These are phyloP conservation scores for Pseudonitzschia delicatissima DNA, from an alignment of 108 stramenopile genomes.

Conservation along the genomic window DNA sequence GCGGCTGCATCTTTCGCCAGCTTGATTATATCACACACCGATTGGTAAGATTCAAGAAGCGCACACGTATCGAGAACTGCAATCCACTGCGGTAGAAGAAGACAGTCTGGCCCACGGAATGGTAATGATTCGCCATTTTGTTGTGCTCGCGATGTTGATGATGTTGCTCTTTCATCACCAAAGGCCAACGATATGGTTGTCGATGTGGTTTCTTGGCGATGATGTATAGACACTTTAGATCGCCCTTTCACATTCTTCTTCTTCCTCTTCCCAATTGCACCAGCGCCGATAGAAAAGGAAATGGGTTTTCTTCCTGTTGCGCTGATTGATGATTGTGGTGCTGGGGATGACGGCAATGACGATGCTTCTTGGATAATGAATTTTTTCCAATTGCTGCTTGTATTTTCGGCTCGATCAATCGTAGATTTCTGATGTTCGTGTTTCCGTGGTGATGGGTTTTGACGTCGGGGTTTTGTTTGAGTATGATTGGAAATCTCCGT, in stretches of 20 bases:
- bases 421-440: background rate
- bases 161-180: background rate
- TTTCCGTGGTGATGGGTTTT: background rate
- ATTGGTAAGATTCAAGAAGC: background rate
- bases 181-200: background rate
- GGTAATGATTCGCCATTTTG: too few species aligned
- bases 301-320: background rate
- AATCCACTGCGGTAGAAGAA: background rate
- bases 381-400: background rate
- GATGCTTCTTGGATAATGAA: background rate
- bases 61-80: slow-evolving; percentile 6
- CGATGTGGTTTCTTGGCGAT: background rate
- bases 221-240: too few species aligned
- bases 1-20: background rate
- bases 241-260: background rate
- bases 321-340: background rate
- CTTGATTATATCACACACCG: background rate
- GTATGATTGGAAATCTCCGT: background rate
- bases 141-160: background rate
- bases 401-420: background rate
- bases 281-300: background rate
- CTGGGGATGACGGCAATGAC: background rate
- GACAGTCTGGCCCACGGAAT: background rate
- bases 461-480: background rate
- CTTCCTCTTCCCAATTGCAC: background rate